Percentiles rank a stretch among this genome's conserved stretches.
phyloP scores from a whole-genome alignment of 164 flowering plant species.

The Platanus orientalis region DNA sequence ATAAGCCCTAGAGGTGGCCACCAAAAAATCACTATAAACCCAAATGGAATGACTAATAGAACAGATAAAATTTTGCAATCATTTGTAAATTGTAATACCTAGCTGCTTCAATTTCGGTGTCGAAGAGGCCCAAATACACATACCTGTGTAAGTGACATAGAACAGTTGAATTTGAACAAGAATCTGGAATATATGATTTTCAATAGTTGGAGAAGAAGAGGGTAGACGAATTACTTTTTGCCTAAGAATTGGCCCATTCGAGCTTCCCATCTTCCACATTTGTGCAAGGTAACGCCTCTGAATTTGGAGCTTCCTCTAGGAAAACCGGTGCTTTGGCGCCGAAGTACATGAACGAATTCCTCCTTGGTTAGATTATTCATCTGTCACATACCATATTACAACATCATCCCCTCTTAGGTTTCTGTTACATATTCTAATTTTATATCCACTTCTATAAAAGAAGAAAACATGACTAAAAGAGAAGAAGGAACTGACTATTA shows the following conservation, averaged over 20 bases:
- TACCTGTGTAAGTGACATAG: constrained; percentile 56
- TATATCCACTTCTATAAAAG: too few species aligned
- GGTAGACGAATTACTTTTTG: constrained; percentile 54
- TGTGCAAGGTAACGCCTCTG: constrained; percentile 97
- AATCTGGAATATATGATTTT: too few species aligned
- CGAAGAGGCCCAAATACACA: constrained; percentile 88
- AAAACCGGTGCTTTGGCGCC: constrained; percentile 98
- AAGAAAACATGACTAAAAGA: too few species aligned
- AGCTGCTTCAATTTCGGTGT: constrained; percentile 95
- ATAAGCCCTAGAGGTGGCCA: constrained; percentile 56
- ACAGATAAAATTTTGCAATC: neutral
- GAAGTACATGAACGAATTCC: constrained; percentile 94
- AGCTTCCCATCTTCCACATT: constrained; percentile 99
- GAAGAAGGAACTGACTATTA: constrained; percentile 13
- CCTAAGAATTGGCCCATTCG: constrained; percentile 98
- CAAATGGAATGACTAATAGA: neutral
- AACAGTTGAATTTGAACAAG: neutral
- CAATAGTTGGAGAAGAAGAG: neutral
- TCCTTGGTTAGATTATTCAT: constrained; percentile 92
- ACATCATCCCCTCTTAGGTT: too few species aligned
- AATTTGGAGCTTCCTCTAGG: constrained; percentile 95
- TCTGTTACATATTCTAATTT: too few species aligned
- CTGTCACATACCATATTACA: constrained; percentile 28
- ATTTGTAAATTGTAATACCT: constrained; percentile 42
- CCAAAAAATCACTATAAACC: neutral